Percentiles rank a stretch among this genome's conserved stretches.
Evolutionary conservation across 2,329 filamentous ascomycete species (phyloP).

Genomic region (Penicillium concentricum): DNA sequence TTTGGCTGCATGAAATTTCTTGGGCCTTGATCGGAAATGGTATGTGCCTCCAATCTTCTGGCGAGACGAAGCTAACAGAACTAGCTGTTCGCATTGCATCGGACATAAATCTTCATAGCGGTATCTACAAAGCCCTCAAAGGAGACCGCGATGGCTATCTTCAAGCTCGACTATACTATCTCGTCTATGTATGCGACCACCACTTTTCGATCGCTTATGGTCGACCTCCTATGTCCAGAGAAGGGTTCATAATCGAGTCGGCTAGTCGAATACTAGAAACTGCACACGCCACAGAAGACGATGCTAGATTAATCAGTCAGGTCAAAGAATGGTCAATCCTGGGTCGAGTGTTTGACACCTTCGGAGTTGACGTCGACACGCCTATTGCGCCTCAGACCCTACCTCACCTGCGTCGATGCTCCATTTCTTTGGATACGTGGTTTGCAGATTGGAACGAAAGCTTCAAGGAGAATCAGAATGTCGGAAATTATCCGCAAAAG

Average conservation of each 20-base stretch:
- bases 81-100: conserved; percentile 24
- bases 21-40: conserved; percentile 23
- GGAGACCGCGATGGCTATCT: conserved; percentile 23
- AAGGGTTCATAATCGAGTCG: conserved; percentile 32
- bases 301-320: conserved; percentile 36
- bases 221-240: conserved; percentile 36
- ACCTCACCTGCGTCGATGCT: conserved; percentile 20
- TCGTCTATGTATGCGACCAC: conserved; percentile 41
- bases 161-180: conserved; percentile 32
- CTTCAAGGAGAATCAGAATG: conserved; percentile 34
- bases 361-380: conserved; percentile 34
- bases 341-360: conserved; percentile 33
- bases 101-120: conserved; percentile 25
- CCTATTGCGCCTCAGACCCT: conserved; percentile 15
- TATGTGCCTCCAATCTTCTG: not conserved
- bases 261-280: conserved; percentile 29
- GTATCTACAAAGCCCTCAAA: conserved; percentile 23
- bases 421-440: conserved; percentile 22
- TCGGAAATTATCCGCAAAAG: conserved; percentile 47
- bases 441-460: conserved; percentile 22
- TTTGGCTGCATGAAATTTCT: conserved; percentile 50
- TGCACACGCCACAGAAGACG: conserved; percentile 32
- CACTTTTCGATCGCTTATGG: conserved; percentile 41
- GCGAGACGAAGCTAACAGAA: not conserved
- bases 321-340: conserved; percentile 35